Evolutionary conservation across 148 eudicot species (phyloP).

Genomic region (Amaranthus palmeri): DNA sequence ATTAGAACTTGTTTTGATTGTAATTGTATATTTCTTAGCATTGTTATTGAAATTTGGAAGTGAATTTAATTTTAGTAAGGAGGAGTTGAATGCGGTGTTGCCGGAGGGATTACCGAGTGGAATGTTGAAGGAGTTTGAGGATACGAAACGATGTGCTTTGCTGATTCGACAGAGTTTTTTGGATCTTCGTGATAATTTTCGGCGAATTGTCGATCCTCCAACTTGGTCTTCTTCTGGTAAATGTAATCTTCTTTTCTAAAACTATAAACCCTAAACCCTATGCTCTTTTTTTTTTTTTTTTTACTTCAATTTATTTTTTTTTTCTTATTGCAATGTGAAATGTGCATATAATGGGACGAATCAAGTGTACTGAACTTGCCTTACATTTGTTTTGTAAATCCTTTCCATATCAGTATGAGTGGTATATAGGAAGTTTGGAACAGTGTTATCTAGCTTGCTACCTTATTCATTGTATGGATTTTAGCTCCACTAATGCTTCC

Average conservation of each 20-base stretch:
- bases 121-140: constrained; percentile 86
- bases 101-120: constrained; percentile 90
- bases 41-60: not conserved
- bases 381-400: not conserved
- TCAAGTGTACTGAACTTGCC: not conserved
- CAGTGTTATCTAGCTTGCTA: too few relatives aligned
- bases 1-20: not conserved
- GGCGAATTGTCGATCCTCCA: constrained; percentile 81
- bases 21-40: too few relatives aligned
- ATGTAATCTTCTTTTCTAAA: constrained; percentile 29
- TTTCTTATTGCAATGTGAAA: not conserved
- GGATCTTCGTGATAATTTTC: constrained; percentile 90
- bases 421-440: too few relatives aligned
- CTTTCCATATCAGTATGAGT: too few relatives aligned
- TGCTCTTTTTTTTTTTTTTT: not conserved
- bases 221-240: constrained; percentile 40
- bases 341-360: not conserved
- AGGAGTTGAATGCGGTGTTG: constrained; percentile 48
- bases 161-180: constrained; percentile 66
- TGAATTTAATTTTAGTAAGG: constrained; percentile 32
- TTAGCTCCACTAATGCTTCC: too few relatives aligned
- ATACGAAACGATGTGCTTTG: constrained; percentile 62
- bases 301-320: not conserved
- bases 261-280: not conserved
- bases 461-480: too few relatives aligned